phyloP scores from a whole-genome alignment of 768 basidiomycete species.

The Russula griseocarnosa region DNA sequence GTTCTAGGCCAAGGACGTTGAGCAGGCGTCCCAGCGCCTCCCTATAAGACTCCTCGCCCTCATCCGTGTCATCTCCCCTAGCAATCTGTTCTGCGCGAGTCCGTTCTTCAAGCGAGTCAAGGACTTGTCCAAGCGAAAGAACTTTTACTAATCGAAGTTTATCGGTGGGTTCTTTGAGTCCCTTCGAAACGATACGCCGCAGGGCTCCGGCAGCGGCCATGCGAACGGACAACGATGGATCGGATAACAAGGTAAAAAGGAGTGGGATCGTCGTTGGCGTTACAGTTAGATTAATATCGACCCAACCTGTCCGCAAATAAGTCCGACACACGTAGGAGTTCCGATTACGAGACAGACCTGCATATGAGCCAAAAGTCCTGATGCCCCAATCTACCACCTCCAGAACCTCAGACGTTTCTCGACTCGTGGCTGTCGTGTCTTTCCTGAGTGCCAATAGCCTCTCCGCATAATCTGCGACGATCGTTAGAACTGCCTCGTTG shows the following conservation, averaged over 20 bases:
- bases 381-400: conserved; percentile 94
- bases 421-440: conserved; percentile 42
- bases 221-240: conserved; percentile 73
- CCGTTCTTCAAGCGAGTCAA: conserved; percentile 76
- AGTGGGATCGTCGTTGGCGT: conserved; percentile 85
- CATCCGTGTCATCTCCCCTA: conserved; percentile 69
- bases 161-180: conserved; percentile 85
- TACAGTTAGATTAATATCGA: conserved; percentile 94
- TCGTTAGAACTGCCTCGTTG: conserved; percentile 82
- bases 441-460: conserved; percentile 53
- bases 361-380: conserved; percentile 87
- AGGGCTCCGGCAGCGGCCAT: conserved; percentile 79
- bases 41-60: conserved; percentile 84
- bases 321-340: conserved; percentile 7
- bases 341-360: conserved; percentile 57
- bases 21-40: conserved; percentile 84
- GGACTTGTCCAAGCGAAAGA: conserved; percentile 75
- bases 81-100: conserved; percentile 63
- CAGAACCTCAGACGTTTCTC: conserved; percentile 53
- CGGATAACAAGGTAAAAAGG: conserved; percentile 77
- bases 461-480: conserved; percentile 67
- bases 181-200: conserved; percentile 82
- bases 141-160: conserved; percentile 89
- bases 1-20: conserved; percentile 75
- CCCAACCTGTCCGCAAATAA: conserved; percentile 68